Conservation (phyloP, 768 basidiomycete genomes). For the Leccinum variicolor region DNA sequence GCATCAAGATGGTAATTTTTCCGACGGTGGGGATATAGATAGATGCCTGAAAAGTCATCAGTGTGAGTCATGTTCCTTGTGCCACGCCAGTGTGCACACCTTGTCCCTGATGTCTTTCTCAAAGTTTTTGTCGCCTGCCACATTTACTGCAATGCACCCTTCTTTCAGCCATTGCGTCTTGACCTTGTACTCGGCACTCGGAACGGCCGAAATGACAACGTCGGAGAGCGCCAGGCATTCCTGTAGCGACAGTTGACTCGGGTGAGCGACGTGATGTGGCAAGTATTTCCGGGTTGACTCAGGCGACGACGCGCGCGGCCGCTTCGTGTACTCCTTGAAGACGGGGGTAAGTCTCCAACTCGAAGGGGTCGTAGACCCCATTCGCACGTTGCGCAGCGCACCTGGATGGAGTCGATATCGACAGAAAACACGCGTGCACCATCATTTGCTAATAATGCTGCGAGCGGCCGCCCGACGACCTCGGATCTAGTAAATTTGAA, state of each 20-base stretch:
- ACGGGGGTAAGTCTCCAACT: not conserved
- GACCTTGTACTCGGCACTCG: slow-evolving; percentile 79
- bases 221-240: slow-evolving; percentile 85
- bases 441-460: slow-evolving; percentile 92
- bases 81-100: slow-evolving; percentile 41
- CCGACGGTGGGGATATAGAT: slow-evolving; percentile 96
- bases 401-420: slow-evolving; percentile 93
- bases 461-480: slow-evolving; percentile 96
- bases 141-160: slow-evolving; percentile 90
- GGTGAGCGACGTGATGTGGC: slow-evolving; percentile 79
- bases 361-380: not conserved
- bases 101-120: slow-evolving; percentile 90
- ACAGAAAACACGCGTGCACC: slow-evolving; percentile 94
- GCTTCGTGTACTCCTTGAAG: slow-evolving; percentile 84
- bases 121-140: slow-evolving; percentile 95
- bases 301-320: slow-evolving; percentile 49
- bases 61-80: slow-evolving; percentile 9
- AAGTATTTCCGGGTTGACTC: slow-evolving; percentile 60
- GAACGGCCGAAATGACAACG: slow-evolving; percentile 94
- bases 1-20: slow-evolving; percentile 95
- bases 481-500: slow-evolving; percentile 62
- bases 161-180: slow-evolving; percentile 89
- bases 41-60: slow-evolving; percentile 53
- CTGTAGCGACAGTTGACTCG: slow-evolving; percentile 63
- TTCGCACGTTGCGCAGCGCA: slow-evolving; percentile 29